Conservation (phyloP, 345 rosid genomes). For the Syzygium grande region DNA sequence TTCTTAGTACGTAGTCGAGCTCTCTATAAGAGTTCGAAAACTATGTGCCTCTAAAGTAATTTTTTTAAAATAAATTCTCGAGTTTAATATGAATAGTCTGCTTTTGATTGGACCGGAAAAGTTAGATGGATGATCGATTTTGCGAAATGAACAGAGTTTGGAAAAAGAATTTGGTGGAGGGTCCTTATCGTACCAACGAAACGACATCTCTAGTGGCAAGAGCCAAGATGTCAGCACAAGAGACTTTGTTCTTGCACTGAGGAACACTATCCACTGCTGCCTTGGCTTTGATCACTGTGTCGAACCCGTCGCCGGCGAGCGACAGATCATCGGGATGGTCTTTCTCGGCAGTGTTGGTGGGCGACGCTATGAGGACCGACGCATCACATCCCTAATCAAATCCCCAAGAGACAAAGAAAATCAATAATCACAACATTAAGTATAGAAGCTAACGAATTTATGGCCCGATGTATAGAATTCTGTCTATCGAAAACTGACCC, state of each 20-base stretch:
- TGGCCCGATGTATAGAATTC: not conserved
- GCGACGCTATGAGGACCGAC: slow-evolving; percentile 30
- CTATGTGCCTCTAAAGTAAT: not conserved
- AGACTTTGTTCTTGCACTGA: slow-evolving; percentile 76
- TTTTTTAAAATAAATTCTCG: not conserved
- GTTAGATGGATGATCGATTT: not conserved
- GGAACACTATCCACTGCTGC: slow-evolving; percentile 66
- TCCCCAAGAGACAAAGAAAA: not conserved
- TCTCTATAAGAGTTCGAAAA: not conserved
- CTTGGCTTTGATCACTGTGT: slow-evolving; percentile 80
- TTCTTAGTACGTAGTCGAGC: not conserved
- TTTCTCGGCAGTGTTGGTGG: slow-evolving; percentile 33
- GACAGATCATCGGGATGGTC: slow-evolving; percentile 54
- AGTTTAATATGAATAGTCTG: not conserved
- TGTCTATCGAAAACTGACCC: slow-evolving; percentile 19
- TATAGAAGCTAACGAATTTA: not conserved
- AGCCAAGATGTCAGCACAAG: slow-evolving; percentile 90
- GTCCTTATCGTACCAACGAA: slow-evolving; percentile 26
- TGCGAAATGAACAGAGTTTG: not conserved
- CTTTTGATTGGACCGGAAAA: not conserved
- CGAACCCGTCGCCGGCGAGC: slow-evolving; percentile 74
- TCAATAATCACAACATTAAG: not conserved
- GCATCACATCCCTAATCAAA: slow-evolving; percentile 58
- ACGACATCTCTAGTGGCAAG: slow-evolving; percentile 84
- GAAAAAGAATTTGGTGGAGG: not conserved